Conservation (phyloP, 129 eudicot species). For the Artemisia annua region DNA sequence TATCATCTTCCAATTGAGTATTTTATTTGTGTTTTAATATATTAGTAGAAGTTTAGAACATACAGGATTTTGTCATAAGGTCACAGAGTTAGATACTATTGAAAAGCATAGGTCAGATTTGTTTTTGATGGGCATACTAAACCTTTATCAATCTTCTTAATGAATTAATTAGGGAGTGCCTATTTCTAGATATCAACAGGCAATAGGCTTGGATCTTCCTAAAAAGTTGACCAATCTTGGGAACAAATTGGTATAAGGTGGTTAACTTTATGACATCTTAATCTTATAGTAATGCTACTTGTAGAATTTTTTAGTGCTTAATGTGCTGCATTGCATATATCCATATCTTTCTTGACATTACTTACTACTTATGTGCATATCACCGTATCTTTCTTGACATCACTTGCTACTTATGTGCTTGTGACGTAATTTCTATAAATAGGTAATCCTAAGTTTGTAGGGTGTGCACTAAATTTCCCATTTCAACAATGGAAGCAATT, state of each 20-base stretch:
- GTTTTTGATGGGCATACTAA: slow-evolving; percentile 14
- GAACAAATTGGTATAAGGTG: slow-evolving; percentile 15
- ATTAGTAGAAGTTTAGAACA: too few species aligned
- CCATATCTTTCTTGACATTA: too few species aligned
- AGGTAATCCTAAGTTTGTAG: slow-evolving; percentile 5
- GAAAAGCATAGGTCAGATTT: slow-evolving; percentile 18
- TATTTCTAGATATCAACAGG: slow-evolving; percentile 9
- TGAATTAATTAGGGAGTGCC: slow-evolving; percentile 25
- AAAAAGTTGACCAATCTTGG: slow-evolving; percentile 31
- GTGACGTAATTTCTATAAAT: slow-evolving; percentile 30
- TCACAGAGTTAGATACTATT: background rate
- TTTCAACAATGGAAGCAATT: slow-evolving; percentile 29
- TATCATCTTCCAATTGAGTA: slow-evolving; percentile 38
- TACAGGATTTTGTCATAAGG: slow-evolving; percentile 10
- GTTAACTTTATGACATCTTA: slow-evolving; percentile 26
- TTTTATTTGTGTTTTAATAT: slow-evolving; percentile 9
- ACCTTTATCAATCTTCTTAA: slow-evolving; percentile 20
- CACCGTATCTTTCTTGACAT: slow-evolving; percentile 6
- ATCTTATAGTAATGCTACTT: slow-evolving; percentile 31
- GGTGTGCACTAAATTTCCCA: slow-evolving; percentile 16
- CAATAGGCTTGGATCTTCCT: slow-evolving; percentile 16
- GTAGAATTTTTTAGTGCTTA: slow-evolving; percentile 15
- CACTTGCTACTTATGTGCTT: slow-evolving; percentile 12
- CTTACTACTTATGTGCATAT: too few species aligned
- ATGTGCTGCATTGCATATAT: slow-evolving; percentile 25